Evolutionary conservation across 2,329 filamentous ascomycete genomes (phyloP).

Genomic region (Aspergillus terreus): DNA sequence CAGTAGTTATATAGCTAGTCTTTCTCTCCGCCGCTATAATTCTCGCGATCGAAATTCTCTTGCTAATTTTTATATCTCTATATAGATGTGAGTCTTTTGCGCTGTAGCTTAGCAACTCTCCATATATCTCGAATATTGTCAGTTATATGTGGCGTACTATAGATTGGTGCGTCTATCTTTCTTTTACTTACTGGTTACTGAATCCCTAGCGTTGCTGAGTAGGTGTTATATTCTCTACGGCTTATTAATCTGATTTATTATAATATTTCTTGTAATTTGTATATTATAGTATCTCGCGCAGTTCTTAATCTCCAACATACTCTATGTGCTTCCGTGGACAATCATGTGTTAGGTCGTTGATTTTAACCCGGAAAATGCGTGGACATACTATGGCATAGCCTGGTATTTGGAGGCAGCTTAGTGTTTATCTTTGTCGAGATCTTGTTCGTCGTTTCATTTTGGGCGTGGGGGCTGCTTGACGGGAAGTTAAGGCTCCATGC

Average conservation of each 20-base stretch:
- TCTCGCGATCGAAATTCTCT: constrained; percentile 50
- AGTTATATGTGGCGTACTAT: constrained; percentile 59
- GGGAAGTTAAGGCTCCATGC: no score
- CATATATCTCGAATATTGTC: constrained; percentile 57
- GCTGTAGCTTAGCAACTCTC: constrained; percentile 56
- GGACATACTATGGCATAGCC: no score
- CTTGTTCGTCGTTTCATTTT: no score
- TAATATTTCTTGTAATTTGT: constrained; percentile 60
- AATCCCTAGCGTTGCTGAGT: neutral
- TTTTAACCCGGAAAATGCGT: constrained; percentile 10
- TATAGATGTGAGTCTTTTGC: constrained; percentile 61
- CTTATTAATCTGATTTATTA: constrained; percentile 59
- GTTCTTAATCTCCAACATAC: constrained; percentile 61
- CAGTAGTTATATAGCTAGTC: no score
- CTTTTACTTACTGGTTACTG: neutral
- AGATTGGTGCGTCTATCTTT: constrained; percentile 10
- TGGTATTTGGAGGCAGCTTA: no score
- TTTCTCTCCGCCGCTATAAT: constrained; percentile 48
- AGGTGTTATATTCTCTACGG: constrained; percentile 69
- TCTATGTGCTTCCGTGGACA: constrained; percentile 69
- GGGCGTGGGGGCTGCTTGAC: no score
- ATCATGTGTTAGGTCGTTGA: constrained; percentile 43
- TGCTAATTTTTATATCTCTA: constrained; percentile 60
- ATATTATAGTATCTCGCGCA: constrained; percentile 67
- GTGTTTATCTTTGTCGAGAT: no score